Conservation (phyloP, 768 basidiomycete genomes). For the Cytidiella melzeri region DNA sequence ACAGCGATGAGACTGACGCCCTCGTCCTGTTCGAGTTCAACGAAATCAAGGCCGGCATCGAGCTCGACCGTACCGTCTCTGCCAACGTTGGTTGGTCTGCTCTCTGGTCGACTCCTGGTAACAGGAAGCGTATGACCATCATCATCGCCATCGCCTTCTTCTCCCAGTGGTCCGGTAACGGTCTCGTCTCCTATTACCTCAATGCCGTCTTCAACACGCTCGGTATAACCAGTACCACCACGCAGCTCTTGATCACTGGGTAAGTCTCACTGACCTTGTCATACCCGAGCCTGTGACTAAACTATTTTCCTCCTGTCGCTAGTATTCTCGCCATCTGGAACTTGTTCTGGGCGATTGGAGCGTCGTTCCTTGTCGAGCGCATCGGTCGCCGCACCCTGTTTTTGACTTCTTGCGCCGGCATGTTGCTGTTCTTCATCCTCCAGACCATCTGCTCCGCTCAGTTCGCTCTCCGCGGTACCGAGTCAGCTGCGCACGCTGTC, state of each 20-base stretch:
- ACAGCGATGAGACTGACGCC: constrained; percentile 63
- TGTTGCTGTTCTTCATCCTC: constrained; percentile 60
- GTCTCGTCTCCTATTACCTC: constrained; percentile 80
- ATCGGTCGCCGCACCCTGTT: constrained; percentile 69
- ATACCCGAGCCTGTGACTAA: neutral
- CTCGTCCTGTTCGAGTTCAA: constrained; percentile 70
- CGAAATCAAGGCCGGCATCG: constrained; percentile 76
- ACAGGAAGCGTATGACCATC: constrained; percentile 70
- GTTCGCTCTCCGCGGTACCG: constrained; percentile 38
- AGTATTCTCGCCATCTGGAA: constrained; percentile 79
- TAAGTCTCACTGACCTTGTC: constrained; percentile 5
- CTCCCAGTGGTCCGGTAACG: constrained; percentile 84
- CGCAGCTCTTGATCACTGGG: constrained; percentile 78
- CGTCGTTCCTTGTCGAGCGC: constrained; percentile 57
- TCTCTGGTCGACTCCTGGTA: constrained; percentile 60
- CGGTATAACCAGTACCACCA: constrained; percentile 54
- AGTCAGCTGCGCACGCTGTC: constrained; percentile 57
- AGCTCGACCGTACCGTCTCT: constrained; percentile 55
- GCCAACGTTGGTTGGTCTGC: constrained; percentile 63
- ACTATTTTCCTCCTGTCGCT: neutral
- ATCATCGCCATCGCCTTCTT: constrained; percentile 77
- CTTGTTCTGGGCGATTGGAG: constrained; percentile 51
- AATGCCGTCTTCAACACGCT: constrained; percentile 64
- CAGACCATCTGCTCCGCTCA: constrained; percentile 63
- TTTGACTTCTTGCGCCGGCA: constrained; percentile 50